Base-by-base conservation (phyloP, 108 stramenopile species). In the Skeletonema menzelii region DNA sequence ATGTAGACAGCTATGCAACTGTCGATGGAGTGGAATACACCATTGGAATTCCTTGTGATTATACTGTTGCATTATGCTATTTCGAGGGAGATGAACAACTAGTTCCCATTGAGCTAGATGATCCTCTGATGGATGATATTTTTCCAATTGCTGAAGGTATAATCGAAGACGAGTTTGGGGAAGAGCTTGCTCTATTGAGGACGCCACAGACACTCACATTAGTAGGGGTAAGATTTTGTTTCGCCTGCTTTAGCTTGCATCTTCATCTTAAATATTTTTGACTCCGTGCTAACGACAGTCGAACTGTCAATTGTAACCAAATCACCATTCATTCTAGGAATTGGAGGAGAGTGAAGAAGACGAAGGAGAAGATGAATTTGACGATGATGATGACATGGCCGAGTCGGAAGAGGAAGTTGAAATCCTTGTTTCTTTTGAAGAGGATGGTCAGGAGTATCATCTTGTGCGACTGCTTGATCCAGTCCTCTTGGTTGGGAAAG, bases 141-240 rank as follows among this genome's bases (percentile, higher is more conserved):
- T 93, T 91, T 60, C 88, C 91, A 0, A 74, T 96, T 65, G 95
- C 92, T 10, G 91, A 89, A 63, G 77, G 75, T 28, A 91, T 93
- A 62, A 87, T 96, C 22, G 82, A 72, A 56, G 95, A 93, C 74
- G 92, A 93, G 74, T 96, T 92, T 79, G 92, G 90, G n/a, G 95
- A 93, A 69, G 92, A 93, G 64, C 69, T 93, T 26, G 77, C 67
- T 1, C 70, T 96, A 61, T 86, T 92, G 72, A 81, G 91, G 44
- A 92, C 95, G 26, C 89, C 91, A 22, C 91, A 93, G 67, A 91
- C 90, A 24, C 79, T 96, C 78, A 96, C 95, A 8, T 70, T 93
- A 59, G 88, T 91, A 11, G 95, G 95, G 31, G 90, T 90, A 73
- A 71, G 65, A 8, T 19, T 67, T 69, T 59, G 13, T 34, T 69